A percentile compares a stretch with the other conserved stretches of the same genome.
Conservation (phyloP, 345 rosid genomes). For the Arabidopsis suecica region DNA sequence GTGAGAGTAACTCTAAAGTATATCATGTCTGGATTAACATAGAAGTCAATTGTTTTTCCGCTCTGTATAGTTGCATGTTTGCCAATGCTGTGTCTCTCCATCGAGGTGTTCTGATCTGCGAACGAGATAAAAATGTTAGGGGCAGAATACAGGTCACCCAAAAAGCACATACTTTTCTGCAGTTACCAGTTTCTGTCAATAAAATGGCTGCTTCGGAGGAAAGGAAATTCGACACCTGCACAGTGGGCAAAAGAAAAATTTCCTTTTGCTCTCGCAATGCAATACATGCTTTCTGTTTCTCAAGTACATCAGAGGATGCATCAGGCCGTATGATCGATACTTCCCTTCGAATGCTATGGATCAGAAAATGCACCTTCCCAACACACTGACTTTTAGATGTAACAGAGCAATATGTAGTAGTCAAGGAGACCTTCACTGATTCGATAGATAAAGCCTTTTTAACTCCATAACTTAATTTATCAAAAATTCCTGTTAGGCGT, state of each 20-base stretch:
- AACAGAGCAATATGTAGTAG: slow-evolving; percentile 71
- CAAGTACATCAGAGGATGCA: slow-evolving; percentile 50
- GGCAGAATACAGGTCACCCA: slow-evolving; percentile 18
- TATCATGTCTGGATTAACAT: slow-evolving; percentile 76
- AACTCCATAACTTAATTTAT: slow-evolving; percentile 78
- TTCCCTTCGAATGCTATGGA: slow-evolving; percentile 72
- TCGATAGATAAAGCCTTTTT: slow-evolving; percentile 68
- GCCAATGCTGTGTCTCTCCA: slow-evolving; percentile 55
- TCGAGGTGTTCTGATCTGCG: slow-evolving; percentile 55
- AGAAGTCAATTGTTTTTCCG: slow-evolving; percentile 78
- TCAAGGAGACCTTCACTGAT: slow-evolving; percentile 65
- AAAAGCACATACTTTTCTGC: slow-evolving; percentile 39
- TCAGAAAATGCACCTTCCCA: slow-evolving; percentile 74
- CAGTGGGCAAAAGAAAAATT: slow-evolving; percentile 88
- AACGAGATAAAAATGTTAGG: slow-evolving; percentile 48
- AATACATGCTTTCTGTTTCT: slow-evolving; percentile 52
- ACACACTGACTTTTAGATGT: slow-evolving; percentile 54
- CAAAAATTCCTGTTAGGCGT: slow-evolving; percentile 80
- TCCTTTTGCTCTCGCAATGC: slow-evolving; percentile 86
- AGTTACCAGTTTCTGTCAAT: slow-evolving; percentile 75
- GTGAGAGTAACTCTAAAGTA: slow-evolving; percentile 69
- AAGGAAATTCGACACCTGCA: slow-evolving; percentile 74
- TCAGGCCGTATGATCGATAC: slow-evolving; percentile 74
- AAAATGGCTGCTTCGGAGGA: slow-evolving; percentile 69
- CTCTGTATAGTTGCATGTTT: slow-evolving; percentile 76